Percentiles rank a stretch among this genome's conserved stretches.
Conservation (phyloP, 192 early-diverging fungal genomes). For the Lobosporangium transversale region DNA sequence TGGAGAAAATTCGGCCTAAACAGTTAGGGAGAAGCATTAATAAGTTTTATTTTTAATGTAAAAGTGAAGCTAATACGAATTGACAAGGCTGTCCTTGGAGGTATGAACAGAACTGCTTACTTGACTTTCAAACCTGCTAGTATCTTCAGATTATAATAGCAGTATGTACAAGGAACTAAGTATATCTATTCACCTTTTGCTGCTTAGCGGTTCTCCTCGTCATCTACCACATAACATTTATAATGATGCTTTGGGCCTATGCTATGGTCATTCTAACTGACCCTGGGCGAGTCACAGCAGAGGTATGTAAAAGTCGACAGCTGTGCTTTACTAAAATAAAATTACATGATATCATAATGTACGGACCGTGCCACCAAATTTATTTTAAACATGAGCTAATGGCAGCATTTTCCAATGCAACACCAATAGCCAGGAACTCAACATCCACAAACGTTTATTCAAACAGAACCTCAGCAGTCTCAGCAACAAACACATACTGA, state of each 20-base stretch:
- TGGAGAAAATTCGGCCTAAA: neutral
- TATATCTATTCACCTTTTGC: conserved; percentile 1
- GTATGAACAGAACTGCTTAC: neutral
- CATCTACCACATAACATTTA: conserved; percentile 28
- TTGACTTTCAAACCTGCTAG: neutral
- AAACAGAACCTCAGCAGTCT: neutral
- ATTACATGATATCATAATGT: conserved; percentile 19
- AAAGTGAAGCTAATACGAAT: conserved; percentile 23
- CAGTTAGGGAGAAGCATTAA: neutral
- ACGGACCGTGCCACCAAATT: too few species aligned
- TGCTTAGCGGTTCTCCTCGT: conserved; percentile 26
- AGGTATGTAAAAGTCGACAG: conserved; percentile 12
- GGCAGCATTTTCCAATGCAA: neutral
- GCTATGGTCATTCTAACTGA: conserved; percentile 44
- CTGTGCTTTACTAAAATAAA: neutral
- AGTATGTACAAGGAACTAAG: neutral
- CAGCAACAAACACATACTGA: neutral
- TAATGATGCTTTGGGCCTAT: conserved; percentile 47
- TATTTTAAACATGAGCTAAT: too few species aligned
- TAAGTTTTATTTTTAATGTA: neutral
- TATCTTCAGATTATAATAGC: neutral
- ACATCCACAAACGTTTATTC: neutral
- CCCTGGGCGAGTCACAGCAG: conserved; percentile 31
- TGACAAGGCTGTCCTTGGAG: conserved; percentile 19
- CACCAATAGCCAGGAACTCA: neutral